A percentile compares a stretch with the other conserved stretches of the same genome.
Conservation (phyloP, 75 land plant genomes). For the Selaginella tamariscina region DNA sequence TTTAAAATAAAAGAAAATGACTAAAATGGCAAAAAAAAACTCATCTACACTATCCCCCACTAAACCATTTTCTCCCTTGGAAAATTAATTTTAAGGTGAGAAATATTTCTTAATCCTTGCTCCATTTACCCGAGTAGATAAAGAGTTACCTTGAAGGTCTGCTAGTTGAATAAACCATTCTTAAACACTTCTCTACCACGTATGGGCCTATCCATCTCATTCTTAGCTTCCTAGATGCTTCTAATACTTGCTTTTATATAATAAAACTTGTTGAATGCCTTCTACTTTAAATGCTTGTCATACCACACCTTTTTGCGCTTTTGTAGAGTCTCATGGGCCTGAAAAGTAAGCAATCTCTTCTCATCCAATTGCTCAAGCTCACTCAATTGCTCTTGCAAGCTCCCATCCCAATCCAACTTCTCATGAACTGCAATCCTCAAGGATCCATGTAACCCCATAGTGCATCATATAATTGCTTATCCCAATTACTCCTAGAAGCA, state of each 20-base stretch:
- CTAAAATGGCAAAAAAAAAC: too few species aligned
- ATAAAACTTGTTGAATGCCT: not conserved
- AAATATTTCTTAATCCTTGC: too few species aligned
- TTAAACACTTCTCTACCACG: constrained; percentile 4
- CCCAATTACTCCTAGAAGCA: not conserved
- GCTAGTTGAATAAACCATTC: too few species aligned
- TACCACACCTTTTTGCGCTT: constrained; percentile 4
- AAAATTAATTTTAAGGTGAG: too few species aligned
- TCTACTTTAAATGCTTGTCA: not conserved
- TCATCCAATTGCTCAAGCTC: constrained; percentile 8
- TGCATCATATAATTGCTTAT: constrained; percentile 3
- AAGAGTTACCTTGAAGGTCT: too few species aligned
- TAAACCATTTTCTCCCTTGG: too few species aligned
- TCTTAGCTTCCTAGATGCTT: constrained; percentile 2
- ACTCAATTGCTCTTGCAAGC: not conserved
- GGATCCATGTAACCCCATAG: not conserved
- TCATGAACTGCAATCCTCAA: not conserved
- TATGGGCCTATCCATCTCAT: constrained; percentile 8
- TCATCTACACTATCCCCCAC: too few species aligned
- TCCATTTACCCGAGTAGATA: too few species aligned
- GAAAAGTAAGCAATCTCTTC: constrained; percentile 1
- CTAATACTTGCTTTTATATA: not conserved
- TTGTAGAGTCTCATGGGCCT: not conserved
- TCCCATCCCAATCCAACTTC: not conserved
- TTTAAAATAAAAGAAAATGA: too few species aligned